Conservation (phyloP, 176 grass and related monocot species). For the Oryza glumipatula region DNA sequence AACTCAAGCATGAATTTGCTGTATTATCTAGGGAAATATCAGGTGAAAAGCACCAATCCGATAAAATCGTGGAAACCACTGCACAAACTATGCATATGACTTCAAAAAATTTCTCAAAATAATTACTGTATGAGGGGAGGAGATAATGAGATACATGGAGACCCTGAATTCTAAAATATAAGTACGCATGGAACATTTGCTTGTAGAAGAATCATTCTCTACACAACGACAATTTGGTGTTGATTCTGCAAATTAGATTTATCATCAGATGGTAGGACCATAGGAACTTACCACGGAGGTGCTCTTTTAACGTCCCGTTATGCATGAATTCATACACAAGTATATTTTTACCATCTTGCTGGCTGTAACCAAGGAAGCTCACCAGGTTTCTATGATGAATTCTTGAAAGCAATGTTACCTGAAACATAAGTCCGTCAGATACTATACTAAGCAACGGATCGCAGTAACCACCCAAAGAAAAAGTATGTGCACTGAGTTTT, state of each 20-base stretch:
- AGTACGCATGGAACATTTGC: not conserved
- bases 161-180: constrained; percentile 22
- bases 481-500: not conserved
- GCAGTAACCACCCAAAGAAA: not conserved
- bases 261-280: constrained; percentile 26
- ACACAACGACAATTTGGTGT: not conserved
- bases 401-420: constrained; percentile 95
- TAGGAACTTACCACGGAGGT: constrained; percentile 69
- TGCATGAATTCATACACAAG: constrained; percentile 99
- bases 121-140: too few relatives aligned
- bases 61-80: too few relatives aligned
- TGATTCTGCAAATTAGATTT: constrained; percentile 15
- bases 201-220: constrained; percentile 21
- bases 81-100: too few relatives aligned
- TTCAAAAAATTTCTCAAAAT: too few relatives aligned
- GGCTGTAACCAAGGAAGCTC: constrained; percentile 93
- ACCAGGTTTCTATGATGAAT: constrained; percentile 97
- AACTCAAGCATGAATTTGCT: too few relatives aligned
- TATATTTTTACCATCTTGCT: constrained; percentile 94
- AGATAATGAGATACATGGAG: not conserved
- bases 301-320: constrained; percentile 87
- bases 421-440: constrained; percentile 32
- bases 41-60: too few relatives aligned
- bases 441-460: not conserved
- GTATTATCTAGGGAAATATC: too few relatives aligned